Evolutionary conservation across 768 basidiomycete genomes (phyloP).

Genomic region (Hygrocybe punicea): DNA sequence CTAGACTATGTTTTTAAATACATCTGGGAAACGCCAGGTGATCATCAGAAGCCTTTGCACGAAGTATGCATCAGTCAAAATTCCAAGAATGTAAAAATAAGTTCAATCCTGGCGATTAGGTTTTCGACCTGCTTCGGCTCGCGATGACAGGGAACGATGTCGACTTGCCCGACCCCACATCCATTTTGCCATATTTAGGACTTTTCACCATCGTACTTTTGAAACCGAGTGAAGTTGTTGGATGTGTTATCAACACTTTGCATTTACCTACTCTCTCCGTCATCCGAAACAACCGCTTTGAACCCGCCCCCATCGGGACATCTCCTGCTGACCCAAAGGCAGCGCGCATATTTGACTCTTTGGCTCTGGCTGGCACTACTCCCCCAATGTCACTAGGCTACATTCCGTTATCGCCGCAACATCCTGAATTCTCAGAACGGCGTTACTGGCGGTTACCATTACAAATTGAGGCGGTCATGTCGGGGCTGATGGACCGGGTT

Average conservation of each 20-base stretch:
- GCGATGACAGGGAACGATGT: not conserved
- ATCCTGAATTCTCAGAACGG: slow-evolving; percentile 9
- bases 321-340: slow-evolving; percentile 2
- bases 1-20: slow-evolving; percentile 9
- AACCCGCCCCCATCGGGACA: slow-evolving; percentile 1
- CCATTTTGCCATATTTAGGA: slow-evolving; percentile 7
- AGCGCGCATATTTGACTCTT: slow-evolving; percentile 8
- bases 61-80: slow-evolving; percentile 2
- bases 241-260: slow-evolving; percentile 2
- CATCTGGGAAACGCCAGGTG: slow-evolving; percentile 1
- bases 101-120: slow-evolving; percentile 2
- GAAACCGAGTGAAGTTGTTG: slow-evolving; percentile 2
- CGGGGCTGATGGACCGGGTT: slow-evolving; percentile 1
- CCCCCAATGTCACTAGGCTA: slow-evolving; percentile 1
- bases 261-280: slow-evolving; percentile 6
- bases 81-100: not conserved
- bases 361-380: not conserved
- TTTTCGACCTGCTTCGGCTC: slow-evolving; percentile 4
- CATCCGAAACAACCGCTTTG: slow-evolving; percentile 3
- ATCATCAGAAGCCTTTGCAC: slow-evolving; percentile 6
- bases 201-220: slow-evolving; percentile 8
- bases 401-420: slow-evolving; percentile 11
- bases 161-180: slow-evolving; percentile 4
- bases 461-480: slow-evolving; percentile 5
- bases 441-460: slow-evolving; percentile 11